Base-by-base conservation (phyloP, 2,329 filamentous ascomycete species). In the Sporothrix inflata region DNA sequence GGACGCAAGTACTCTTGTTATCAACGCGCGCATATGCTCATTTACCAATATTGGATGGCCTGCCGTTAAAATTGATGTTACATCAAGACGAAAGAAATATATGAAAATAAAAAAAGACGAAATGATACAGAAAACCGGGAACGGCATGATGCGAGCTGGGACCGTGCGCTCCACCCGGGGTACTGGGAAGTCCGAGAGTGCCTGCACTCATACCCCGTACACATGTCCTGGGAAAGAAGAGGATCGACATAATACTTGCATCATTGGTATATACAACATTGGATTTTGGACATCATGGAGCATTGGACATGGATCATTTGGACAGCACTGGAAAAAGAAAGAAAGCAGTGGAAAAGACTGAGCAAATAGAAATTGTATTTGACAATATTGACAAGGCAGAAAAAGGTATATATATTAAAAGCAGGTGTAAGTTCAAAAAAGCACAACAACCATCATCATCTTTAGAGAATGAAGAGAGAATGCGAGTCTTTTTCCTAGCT, bases 301-400 rank as follows among this genome's bases (percentile, higher is more conserved):
- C 34, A 21, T 45, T 61, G 19, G 9, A 19, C 16, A 60, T 24
- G 34, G 7, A 60, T 34, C 14, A 16, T 21, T 24, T 7, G n/a
- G 53, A 16, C 55, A 38, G 16, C 38, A 65, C 19, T 12, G 38
- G 38, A 21, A 4, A 27, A 2, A 7, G 7, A 24, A 19, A 40
- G 16, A 63, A 24, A 5, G 9, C 34, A 42, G 34, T 34, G 30
- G 34, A 68, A 47, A 19, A 60, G 68, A 47, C 68, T 49, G 68
- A 70, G 68, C 68, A 70, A 61, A 70, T 49, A 70, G 6, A 16
- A 9, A 7, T 14, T 70, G 34, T 70, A 70, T 70, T 70, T 70
- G 53, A 38, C 47, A 61, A 1, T 30, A 60, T 61, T 69, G 66
- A 38, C 66, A 16, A 42, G 11, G 49, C 21, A 55, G 21, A 55